Percentiles rank a stretch among this genome's conserved stretches.
phyloP scores from a whole-genome alignment of 805 yeast species.

The Metschnikowia kofuensis region DNA sequence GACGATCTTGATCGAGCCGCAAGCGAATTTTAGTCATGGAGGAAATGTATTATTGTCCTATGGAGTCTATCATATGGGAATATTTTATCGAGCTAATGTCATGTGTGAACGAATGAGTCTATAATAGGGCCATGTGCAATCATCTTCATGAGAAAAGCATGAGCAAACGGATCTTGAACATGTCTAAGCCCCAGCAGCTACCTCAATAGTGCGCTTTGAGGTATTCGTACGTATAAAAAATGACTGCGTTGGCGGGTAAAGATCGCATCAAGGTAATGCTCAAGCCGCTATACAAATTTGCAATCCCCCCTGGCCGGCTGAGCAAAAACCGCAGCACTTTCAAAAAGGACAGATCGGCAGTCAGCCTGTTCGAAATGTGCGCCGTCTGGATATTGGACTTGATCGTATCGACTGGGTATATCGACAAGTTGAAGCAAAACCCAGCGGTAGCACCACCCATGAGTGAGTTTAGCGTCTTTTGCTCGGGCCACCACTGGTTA shows the following conservation, averaged over 20 bases:
- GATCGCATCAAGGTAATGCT: constrained; percentile 80
- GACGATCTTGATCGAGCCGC: constrained; percentile 53
- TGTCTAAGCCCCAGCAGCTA: neutral
- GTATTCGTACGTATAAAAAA: constrained; percentile 76
- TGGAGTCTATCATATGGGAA: too few species aligned
- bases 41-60: too few species aligned
- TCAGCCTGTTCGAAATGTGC: constrained; percentile 24
- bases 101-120: too few species aligned
- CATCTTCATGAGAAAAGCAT: too few species aligned
- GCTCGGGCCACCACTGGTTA: constrained; percentile 20
- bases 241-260: constrained; percentile 85
- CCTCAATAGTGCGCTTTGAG: constrained; percentile 37
- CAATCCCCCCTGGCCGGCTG: constrained; percentile 52
- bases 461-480: constrained; percentile 50
- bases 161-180: neutral
- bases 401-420: constrained; percentile 88
- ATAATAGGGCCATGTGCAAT: too few species aligned
- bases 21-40: constrained; percentile 10
- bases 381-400: constrained; percentile 82
- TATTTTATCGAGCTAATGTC: too few species aligned
- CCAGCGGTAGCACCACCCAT: constrained; percentile 88
- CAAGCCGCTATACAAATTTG: constrained; percentile 78
- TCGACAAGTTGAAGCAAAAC: constrained; percentile 68
- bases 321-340: constrained; percentile 31
- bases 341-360: constrained; percentile 25